A percentile compares a stretch with the other conserved stretches of the same genome.
Conservation (phyloP, 2,329 filamentous ascomycete species). For the Incumbomyces delicatus region DNA sequence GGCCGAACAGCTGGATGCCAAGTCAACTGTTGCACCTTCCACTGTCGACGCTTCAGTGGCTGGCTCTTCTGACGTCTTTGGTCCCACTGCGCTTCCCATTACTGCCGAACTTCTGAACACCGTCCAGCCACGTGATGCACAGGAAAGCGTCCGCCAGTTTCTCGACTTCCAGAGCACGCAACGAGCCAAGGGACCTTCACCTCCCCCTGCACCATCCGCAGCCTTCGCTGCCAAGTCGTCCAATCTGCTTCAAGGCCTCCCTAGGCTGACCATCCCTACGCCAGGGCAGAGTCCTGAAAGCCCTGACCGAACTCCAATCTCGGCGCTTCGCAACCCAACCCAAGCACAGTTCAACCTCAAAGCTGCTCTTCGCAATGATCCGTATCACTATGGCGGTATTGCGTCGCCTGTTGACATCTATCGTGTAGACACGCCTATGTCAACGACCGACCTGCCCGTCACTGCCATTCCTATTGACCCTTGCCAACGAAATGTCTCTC, state of each 20-base stretch:
- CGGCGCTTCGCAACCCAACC: slow-evolving; percentile 21
- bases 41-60: slow-evolving; percentile 66
- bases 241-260: slow-evolving; percentile 42
- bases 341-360: slow-evolving; percentile 19
- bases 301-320: slow-evolving; percentile 23
- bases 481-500: slow-evolving; percentile 66
- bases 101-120: slow-evolving; percentile 63
- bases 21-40: slow-evolving; percentile 68
- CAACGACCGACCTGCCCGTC: slow-evolving; percentile 79
- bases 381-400: slow-evolving; percentile 22
- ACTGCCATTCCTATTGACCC: slow-evolving; percentile 63
- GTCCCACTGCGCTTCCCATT: slow-evolving; percentile 55
- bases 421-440: slow-evolving; percentile 76
- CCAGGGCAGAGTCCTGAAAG: slow-evolving; percentile 21
- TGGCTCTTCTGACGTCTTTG: slow-evolving; percentile 83
- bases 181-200: slow-evolving; percentile 49
- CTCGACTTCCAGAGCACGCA: slow-evolving; percentile 59
- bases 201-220: slow-evolving; percentile 29
- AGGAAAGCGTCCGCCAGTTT: slow-evolving; percentile 89
- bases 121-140: slow-evolving; percentile 65
- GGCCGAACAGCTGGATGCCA: slow-evolving; percentile 50
- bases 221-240: slow-evolving; percentile 24
- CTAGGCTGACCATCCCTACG: slow-evolving; percentile 48
- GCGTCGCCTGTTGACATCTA: slow-evolving; percentile 54
- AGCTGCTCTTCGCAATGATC: slow-evolving; percentile 43